Evolutionary conservation across 139 green algal genomes (phyloP), one percentile per base, ranked within the genome.

Genomic region (Diplosphaera chodatii): DNA sequence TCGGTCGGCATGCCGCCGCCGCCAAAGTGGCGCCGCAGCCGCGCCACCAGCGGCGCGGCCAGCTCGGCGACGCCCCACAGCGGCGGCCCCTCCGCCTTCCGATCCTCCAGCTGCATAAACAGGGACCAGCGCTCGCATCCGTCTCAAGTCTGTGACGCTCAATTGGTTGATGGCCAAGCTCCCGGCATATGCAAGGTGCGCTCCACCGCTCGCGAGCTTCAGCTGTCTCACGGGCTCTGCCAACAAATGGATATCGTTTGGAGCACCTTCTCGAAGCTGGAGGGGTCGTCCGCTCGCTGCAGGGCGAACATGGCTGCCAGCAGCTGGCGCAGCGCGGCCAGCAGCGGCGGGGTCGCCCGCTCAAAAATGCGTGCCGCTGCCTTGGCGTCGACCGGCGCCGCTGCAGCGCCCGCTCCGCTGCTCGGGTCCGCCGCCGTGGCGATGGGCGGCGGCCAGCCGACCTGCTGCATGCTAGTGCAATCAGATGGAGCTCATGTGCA

Each of bases 1-100:
- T 85, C 82, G 32, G 67, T 78, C 2, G 68, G 74, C 15, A 56
- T 55, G 1, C 68, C 70, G 13, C 68, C 71, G 29, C 55, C 67
- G 69, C 72, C 83, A 72, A 85, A 85, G 48, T 83, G 80, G 22
- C 65, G 27, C 2, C 68, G 67, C 68, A 85, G 76, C 27, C 70
- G 71, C 15, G 30, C 55, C 1, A 69, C 34, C 21, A 88, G 55
- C 23, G 71, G 68, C 22, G 55, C 64, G 4, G 72, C 73, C 40
- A 87, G 68, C 72, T 82, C 76, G 30, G 83, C 68, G 0, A 81
- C 81, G 21, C 31, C 69, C 82, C 82, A 83, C 63, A 87, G 70
- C 68, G 77, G 65, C 25, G 82, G 73, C 18, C 62, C 68, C 48
- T 80, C 77, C 40, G 33, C 66, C 13, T 28, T 18, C 3, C 27